These are phyloP conservation scores for Ziziphus jujuba DNA, from an alignment of 306 rosid species.

Conservation along the genomic window DNA sequence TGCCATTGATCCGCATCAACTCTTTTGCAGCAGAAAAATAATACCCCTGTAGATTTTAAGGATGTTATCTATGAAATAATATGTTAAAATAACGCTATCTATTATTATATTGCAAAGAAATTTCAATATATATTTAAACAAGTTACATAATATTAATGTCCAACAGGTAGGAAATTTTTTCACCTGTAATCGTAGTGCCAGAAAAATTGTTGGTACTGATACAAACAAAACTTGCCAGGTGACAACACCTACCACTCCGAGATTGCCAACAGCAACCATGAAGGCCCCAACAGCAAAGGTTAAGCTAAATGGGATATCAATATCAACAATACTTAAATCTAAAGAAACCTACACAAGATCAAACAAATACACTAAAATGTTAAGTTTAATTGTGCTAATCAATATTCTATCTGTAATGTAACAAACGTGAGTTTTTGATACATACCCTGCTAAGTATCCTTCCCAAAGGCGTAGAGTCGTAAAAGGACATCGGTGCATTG, in stretches of 20 bases:
- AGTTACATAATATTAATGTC: too few relatives aligned
- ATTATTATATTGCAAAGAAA: too few relatives aligned
- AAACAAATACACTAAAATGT: conserved; percentile 16
- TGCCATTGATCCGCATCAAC: conserved; percentile 33
- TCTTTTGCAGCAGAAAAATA: conserved; percentile 23
- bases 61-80: background rate
- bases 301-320: conserved; percentile 61
- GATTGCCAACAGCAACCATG: conserved; percentile 49
- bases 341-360: conserved; percentile 58
- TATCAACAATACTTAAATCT: conserved; percentile 82
- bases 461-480: conserved; percentile 95
- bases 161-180: too few relatives aligned
- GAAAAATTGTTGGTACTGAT: conserved; percentile 63
- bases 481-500: conserved; percentile 84
- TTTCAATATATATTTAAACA: too few relatives aligned
- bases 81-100: too few relatives aligned
- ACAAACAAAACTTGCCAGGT: conserved; percentile 93
- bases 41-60: conserved; percentile 11
- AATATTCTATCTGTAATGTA: background rate
- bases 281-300: conserved; percentile 64
- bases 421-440: conserved; percentile 16
- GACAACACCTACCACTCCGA: conserved; percentile 73
- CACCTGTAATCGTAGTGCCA: conserved; percentile 78
- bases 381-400: conserved; percentile 11
- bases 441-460: conserved; percentile 88